Percentiles rank a stretch among this genome's conserved stretches.
These are phyloP conservation scores for Withania somnifera DNA, from an alignment of 305 asterid species.

Conservation along the genomic window DNA sequence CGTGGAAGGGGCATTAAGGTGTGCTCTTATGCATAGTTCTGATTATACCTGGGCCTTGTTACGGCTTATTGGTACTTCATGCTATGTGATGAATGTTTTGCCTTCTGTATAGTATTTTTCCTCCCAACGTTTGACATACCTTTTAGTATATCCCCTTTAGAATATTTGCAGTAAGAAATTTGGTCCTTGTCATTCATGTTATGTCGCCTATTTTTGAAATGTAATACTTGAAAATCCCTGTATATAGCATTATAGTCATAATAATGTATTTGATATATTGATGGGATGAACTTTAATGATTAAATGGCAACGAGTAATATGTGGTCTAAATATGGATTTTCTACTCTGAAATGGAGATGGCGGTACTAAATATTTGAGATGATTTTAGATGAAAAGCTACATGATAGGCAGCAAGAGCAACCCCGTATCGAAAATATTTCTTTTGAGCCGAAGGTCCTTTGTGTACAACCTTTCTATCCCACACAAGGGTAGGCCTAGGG, in stretches of 20 bases:
- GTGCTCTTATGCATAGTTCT: conserved; percentile 7
- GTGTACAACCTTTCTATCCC: background rate
- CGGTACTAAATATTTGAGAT: background rate
- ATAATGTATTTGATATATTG: background rate
- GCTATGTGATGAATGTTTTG: background rate
- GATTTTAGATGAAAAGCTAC: background rate
- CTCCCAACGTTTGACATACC: background rate
- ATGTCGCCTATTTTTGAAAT: background rate
- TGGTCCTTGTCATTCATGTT: background rate
- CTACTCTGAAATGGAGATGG: background rate
- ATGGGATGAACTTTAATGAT: background rate
- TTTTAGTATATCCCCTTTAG: background rate
- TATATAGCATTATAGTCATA: background rate
- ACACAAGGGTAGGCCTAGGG: background rate
- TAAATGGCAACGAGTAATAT: background rate
- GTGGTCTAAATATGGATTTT: background rate
- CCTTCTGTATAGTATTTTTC: background rate
- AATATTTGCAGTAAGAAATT: background rate
- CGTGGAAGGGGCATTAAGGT: conserved; percentile 62
- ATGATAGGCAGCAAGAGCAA: background rate
- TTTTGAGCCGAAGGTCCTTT: background rate
- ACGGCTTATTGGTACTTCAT: background rate
- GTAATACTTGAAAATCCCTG: background rate
- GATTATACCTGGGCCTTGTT: conserved; percentile 5
- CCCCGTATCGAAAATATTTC: background rate